These are phyloP conservation scores for Trypanosoma melophagium DNA, from an alignment of 208 protist species.

Conservation along the genomic window DNA sequence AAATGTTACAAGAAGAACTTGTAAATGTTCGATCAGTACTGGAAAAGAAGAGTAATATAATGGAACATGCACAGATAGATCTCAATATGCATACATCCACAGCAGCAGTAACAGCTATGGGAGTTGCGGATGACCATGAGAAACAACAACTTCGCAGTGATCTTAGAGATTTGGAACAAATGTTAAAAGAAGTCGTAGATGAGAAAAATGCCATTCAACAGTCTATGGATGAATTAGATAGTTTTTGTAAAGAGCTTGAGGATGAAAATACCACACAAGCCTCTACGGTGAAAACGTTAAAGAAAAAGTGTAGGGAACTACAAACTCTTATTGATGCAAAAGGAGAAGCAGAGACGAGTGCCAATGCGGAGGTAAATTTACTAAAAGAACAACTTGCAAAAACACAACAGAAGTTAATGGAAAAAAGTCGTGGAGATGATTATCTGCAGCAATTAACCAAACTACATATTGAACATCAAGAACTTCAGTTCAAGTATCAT, in stretches of 20 bases:
- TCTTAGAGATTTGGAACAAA: conserved; percentile 29
- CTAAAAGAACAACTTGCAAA: conserved; percentile 55
- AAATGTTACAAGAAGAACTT: conserved; percentile 42
- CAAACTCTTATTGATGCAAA: conserved; percentile 42
- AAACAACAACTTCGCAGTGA: conserved; percentile 30
- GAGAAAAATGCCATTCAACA: conserved; percentile 40
- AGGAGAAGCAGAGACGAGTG: conserved; percentile 28
- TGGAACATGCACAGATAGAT: neutral
- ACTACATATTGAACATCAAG: conserved; percentile 70
- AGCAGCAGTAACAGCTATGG: neutral
- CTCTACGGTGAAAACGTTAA: conserved; percentile 36
- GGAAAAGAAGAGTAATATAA: neutral
- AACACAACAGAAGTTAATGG: conserved; percentile 42
- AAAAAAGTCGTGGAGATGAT: conserved; percentile 51
- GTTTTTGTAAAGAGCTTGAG: conserved; percentile 62
- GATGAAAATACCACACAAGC: conserved; percentile 43
- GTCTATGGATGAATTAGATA: conserved; percentile 60
- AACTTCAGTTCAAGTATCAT: conserved; percentile 48
- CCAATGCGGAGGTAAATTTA: conserved; percentile 36
- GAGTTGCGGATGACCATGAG: conserved; percentile 28
- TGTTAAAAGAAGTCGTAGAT: conserved; percentile 43
- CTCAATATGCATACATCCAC: neutral
- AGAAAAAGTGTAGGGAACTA: conserved; percentile 35
- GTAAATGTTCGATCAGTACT: neutral
- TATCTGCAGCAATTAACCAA: conserved; percentile 61